These are phyloP conservation scores for Phytophthora melonis DNA, from an alignment of 352 stramenopile genomes.

Conservation along the genomic window DNA sequence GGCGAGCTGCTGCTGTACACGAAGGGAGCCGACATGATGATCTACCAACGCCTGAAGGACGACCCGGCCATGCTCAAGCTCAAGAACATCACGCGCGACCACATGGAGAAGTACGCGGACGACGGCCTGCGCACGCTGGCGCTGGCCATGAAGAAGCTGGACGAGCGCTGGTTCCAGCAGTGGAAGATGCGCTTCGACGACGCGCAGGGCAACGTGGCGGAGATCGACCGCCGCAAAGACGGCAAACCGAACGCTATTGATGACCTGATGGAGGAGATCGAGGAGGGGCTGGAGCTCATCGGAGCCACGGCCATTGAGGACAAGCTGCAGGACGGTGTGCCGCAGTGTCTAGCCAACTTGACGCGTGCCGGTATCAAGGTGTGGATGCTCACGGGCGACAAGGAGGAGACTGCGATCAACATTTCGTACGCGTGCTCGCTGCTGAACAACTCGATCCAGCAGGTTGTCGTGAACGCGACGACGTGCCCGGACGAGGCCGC, in stretches of 20 bases:
- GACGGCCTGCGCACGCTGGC: constrained; percentile 88
- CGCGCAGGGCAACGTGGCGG: constrained; percentile 64
- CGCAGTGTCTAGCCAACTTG: constrained; percentile 83
- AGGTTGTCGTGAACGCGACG: constrained; percentile 78
- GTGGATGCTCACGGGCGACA: constrained; percentile 97
- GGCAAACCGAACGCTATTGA: constrained; percentile 80
- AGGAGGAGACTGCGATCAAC: constrained; percentile 96
- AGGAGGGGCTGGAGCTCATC: constrained; percentile 83
- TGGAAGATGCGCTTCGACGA: constrained; percentile 85
- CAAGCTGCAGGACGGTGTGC: constrained; percentile 92
- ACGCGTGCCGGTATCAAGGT: constrained; percentile 92
- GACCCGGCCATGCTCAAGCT: constrained; percentile 57
- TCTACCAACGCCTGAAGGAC: constrained; percentile 83
- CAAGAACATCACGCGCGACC: constrained; percentile 69
- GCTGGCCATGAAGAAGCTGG: constrained; percentile 75
- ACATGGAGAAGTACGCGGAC: constrained; percentile 88
- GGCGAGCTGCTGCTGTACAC: constrained; percentile 74
- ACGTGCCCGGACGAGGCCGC: constrained; percentile 77
- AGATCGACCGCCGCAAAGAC: constrained; percentile 87
- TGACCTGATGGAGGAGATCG: constrained; percentile 85
- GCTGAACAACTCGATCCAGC: constrained; percentile 85
- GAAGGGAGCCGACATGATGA: constrained; percentile 95
- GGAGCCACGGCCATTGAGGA: constrained; percentile 94
- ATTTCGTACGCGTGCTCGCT: constrained; percentile 93
- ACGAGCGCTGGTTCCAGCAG: constrained; percentile 71